Evolutionary conservation across 1,284 basidiomycete species (phyloP).

Genomic region (Marasmius fiardii): DNA sequence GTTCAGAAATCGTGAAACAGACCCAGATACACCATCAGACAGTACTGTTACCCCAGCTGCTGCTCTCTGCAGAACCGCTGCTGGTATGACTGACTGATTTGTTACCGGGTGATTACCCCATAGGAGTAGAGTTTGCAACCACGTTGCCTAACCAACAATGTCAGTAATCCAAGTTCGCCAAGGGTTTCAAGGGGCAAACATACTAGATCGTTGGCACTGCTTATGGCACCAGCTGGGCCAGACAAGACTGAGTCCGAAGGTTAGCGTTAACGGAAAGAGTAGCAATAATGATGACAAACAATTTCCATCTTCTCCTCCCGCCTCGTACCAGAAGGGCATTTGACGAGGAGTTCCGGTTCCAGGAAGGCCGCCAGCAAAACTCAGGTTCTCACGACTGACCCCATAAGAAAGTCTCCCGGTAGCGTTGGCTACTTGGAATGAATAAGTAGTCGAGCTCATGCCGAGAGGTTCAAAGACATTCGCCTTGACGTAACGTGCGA

Average conservation of each 20-base stretch:
- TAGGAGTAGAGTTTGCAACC: conserved; percentile 22
- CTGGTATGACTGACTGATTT: conserved; percentile 18
- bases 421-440: conserved; percentile 12
- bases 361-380: conserved; percentile 14
- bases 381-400: conserved; percentile 15
- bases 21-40: background rate
- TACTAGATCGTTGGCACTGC: conserved; percentile 23
- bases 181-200: background rate
- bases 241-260: conserved; percentile 11
- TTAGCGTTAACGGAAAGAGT: background rate
- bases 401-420: conserved; percentile 16
- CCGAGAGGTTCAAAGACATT: conserved; percentile 20
- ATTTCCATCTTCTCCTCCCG: conserved; percentile 22
- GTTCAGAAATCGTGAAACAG: conserved; percentile 28
- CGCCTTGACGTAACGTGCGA: conserved; percentile 21
- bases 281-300: conserved; percentile 5
- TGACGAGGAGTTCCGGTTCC: conserved; percentile 18
- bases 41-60: conserved; percentile 19
- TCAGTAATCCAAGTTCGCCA: background rate
- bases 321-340: conserved; percentile 17
- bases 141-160: conserved; percentile 19
- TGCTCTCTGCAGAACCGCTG: conserved; percentile 18
- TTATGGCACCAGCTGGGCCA: conserved; percentile 25
- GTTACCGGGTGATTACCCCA: conserved; percentile 20
- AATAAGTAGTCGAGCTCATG: conserved; percentile 20